These are phyloP conservation scores for Naganishia onofrii DNA, from an alignment of 768 basidiomycete species.

Conservation along the genomic window DNA sequence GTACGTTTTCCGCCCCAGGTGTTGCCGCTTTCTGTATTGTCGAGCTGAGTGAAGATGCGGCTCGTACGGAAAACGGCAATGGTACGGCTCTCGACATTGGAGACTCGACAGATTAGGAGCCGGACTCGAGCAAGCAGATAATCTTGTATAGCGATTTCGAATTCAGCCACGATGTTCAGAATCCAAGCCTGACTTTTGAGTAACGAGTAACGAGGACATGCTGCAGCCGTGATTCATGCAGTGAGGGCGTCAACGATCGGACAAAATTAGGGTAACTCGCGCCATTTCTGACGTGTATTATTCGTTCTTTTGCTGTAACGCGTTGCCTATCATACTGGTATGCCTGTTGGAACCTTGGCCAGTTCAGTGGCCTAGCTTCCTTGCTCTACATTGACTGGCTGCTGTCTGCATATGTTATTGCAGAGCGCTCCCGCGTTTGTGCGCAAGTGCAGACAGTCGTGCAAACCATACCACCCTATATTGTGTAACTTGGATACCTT, in stretches of 20 bases:
- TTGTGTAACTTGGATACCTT: too few relatives aligned
- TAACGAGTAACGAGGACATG: neutral
- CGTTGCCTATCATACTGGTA: too few relatives aligned
- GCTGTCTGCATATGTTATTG: too few relatives aligned
- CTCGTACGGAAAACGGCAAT: slow-evolving; percentile 17
- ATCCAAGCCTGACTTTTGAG: neutral
- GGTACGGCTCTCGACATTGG: slow-evolving; percentile 24
- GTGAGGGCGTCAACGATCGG: neutral
- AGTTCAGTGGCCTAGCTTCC: too few relatives aligned
- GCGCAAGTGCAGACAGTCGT: too few relatives aligned
- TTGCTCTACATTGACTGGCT: too few relatives aligned
- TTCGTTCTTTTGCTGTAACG: neutral
- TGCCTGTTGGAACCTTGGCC: too few relatives aligned
- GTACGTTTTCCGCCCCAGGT: slow-evolving; percentile 2
- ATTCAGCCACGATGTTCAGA: neutral
- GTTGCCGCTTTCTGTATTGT: slow-evolving; percentile 17
- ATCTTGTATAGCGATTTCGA: neutral
- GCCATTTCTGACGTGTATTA: neutral
- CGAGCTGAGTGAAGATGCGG: slow-evolving; percentile 13
- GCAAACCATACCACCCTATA: too few relatives aligned
- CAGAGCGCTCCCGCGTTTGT: too few relatives aligned
- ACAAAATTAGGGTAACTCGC: neutral
- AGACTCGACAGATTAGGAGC: neutral
- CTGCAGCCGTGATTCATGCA: slow-evolving; percentile 14
- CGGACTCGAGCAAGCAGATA: neutral